Conservation (phyloP, 495 filamentous ascomycete genomes). For the Aspergillus diversus region DNA sequence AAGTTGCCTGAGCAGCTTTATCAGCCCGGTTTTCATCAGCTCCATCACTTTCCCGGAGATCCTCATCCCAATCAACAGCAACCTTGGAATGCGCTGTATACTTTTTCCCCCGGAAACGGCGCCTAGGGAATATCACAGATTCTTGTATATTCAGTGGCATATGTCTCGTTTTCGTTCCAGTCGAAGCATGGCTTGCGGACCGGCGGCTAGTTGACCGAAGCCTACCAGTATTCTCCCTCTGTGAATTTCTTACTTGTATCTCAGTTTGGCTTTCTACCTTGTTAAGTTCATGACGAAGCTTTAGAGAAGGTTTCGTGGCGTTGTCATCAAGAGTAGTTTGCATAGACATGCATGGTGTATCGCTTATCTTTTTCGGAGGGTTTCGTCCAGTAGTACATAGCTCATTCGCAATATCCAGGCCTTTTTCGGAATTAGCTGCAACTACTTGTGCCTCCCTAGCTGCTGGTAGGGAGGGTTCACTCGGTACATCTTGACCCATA, state of each 20-base stretch:
- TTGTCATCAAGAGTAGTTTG: no score
- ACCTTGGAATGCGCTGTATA: constrained; percentile 21
- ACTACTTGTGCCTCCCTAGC: not conserved
- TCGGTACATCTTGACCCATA: constrained; percentile 15
- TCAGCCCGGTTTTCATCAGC: constrained; percentile 13
- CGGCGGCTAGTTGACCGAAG: constrained; percentile 4
- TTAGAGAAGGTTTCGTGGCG: not conserved
- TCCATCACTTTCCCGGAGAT: constrained; percentile 35
- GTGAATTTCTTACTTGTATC: not conserved
- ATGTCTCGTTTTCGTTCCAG: not conserved
- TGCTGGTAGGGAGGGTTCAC: not conserved
- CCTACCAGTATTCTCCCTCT: not conserved
- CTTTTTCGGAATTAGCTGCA: not conserved
- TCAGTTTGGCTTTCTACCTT: not conserved
- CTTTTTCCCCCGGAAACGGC: constrained; percentile 12
- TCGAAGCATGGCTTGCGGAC: not conserved
- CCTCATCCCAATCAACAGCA: constrained; percentile 41
- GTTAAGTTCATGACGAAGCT: not conserved
- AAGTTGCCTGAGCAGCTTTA: constrained; percentile 14
- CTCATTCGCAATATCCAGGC: not conserved
- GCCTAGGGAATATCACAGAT: constrained; percentile 20
- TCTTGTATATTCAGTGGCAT: constrained; percentile 21
- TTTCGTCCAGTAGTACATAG: not conserved
- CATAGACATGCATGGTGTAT: not conserved
- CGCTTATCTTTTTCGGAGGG: not conserved